These are phyloP conservation scores for Ceratobasidium theobromae DNA, from an alignment of 1,284 basidiomycete genomes.

Conservation along the genomic window DNA sequence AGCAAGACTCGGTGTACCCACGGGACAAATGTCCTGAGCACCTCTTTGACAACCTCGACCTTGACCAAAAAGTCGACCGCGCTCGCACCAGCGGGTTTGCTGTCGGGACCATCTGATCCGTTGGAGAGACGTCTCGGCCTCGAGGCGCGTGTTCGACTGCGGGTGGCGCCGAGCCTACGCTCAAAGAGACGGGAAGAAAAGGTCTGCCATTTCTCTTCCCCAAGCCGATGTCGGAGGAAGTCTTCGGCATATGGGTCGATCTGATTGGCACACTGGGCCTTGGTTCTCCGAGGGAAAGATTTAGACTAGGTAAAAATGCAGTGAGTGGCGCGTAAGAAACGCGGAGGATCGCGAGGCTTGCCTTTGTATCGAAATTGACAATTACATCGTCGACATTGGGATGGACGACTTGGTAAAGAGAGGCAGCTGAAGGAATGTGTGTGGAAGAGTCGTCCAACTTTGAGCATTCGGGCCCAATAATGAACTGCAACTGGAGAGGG, in stretches of 20 bases:
- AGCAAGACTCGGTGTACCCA: constrained; percentile 41
- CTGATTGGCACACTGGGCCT: constrained; percentile 35
- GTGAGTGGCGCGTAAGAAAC: constrained; percentile 7
- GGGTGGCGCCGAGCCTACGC: constrained; percentile 48
- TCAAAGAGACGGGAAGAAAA: constrained; percentile 54
- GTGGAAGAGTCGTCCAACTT: not conserved
- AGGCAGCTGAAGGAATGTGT: constrained; percentile 30
- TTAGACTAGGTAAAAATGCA: constrained; percentile 8
- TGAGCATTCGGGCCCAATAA: constrained; percentile 28
- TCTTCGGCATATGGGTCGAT: constrained; percentile 49
- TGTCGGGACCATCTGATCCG: constrained; percentile 17
- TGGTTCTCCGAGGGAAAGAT: constrained; percentile 37
- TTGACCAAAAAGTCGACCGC: constrained; percentile 56
- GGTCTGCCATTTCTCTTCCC: constrained; percentile 50
- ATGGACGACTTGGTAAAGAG: constrained; percentile 32
- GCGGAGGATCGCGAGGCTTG: not conserved
- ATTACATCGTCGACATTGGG: constrained; percentile 32
- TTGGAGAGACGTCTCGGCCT: constrained; percentile 33
- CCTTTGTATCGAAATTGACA: constrained; percentile 32
- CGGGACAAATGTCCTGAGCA: constrained; percentile 52
- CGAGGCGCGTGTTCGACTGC: constrained; percentile 43
- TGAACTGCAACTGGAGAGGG: constrained; percentile 16
- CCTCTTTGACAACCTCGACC: constrained; percentile 55
- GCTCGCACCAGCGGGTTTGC: constrained; percentile 46
- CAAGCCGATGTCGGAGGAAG: constrained; percentile 51